Base-by-base conservation (phyloP, 1,284 basidiomycete genomes). In the Ganoderma meredithae region DNA sequence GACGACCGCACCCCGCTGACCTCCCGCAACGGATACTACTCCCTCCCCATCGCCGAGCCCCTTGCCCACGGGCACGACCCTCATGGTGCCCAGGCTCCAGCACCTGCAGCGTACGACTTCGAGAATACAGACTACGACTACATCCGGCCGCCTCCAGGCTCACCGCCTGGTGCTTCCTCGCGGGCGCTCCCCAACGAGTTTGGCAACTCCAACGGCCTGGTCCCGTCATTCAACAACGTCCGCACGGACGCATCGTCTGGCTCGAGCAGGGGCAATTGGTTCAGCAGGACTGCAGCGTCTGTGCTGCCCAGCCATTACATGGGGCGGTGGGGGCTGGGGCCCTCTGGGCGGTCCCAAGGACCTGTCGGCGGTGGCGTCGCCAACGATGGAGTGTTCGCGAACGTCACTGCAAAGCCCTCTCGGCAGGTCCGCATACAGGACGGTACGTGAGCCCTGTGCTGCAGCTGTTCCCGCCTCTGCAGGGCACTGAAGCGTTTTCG, bases 361-460 rank as follows among this genome's bases (percentile, higher is more conserved):
- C 80, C 79, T 39, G 80, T 92, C 43, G 95, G 93, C 27, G 90
- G 95, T 12, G 96, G 96, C 0, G 87, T 86, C 7, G 83, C 84
- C 60, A 96, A 97, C 75, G 96, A 98, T 72, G 97, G 97, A 33
- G 97, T 99, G 9, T 99, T 99, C 80, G 93, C 92, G 58, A 99
- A 99, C 79, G 90, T 99, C 31, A 93, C 91, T 55, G 98, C 98
- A 3, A 98, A 99, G 77, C 97, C 97, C 15, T 83, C 87, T 53
- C 76, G 82, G 27, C 84, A 86, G 56, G 81, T 86, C 19, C 87
- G 81, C 77, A 85, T 91, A 27, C 89, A 83, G 75, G 86, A 91
- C 72, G 92, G 92, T 92, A 66, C 43, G 84, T 74, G 10, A 13
- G 13, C 41, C 61, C 33, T 56, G 55, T n/a, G 31, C 36, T 36